These are phyloP conservation scores for Trichoderma aggressivum DNA, from an alignment of 2,329 filamentous ascomycete species.

Conservation along the genomic window DNA sequence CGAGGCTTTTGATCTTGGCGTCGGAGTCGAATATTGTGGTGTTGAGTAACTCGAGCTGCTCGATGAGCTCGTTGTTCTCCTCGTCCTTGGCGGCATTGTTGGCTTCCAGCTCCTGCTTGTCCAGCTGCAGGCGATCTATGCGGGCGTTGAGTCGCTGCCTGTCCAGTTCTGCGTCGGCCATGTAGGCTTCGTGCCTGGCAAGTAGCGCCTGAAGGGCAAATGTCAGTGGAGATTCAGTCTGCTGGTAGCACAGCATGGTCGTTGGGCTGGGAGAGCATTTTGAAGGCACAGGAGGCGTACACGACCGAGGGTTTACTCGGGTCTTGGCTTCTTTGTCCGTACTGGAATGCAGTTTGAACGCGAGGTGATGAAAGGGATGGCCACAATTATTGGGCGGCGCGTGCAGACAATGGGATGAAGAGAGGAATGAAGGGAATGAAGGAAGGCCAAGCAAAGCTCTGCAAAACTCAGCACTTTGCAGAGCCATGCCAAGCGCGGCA, in stretches of 20 bases:
- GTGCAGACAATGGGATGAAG: not conserved
- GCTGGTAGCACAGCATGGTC: not conserved
- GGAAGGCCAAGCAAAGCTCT: not conserved
- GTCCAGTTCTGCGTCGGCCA: constrained; percentile 86
- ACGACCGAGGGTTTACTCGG: not conserved
- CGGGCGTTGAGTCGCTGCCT: constrained; percentile 67
- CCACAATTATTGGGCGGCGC: not conserved
- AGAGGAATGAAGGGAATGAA: not conserved
- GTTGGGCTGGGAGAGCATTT: not conserved
- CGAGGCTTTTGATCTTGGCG: constrained; percentile 70
- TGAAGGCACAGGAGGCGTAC: not conserved
- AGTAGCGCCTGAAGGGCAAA: constrained; percentile 80
- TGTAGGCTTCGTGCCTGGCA: constrained; percentile 88
- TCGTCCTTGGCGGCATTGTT: constrained; percentile 75
- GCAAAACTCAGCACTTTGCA: not conserved
- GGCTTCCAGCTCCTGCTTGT: constrained; percentile 70
- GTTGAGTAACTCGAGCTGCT: constrained; percentile 84
- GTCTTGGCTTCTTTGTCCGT: not conserved
- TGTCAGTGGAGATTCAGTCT: constrained; percentile 58
- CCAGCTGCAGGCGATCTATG: constrained; percentile 71
- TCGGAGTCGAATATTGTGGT: constrained; percentile 76
- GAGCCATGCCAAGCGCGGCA: not conserved
- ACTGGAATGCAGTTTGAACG: constrained; percentile 1
- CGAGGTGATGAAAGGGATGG: not conserved
- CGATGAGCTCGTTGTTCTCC: constrained; percentile 76